Conservation (phyloP, 1,284 basidiomycete species). For the Pyrrhoderma lamaoense region DNA sequence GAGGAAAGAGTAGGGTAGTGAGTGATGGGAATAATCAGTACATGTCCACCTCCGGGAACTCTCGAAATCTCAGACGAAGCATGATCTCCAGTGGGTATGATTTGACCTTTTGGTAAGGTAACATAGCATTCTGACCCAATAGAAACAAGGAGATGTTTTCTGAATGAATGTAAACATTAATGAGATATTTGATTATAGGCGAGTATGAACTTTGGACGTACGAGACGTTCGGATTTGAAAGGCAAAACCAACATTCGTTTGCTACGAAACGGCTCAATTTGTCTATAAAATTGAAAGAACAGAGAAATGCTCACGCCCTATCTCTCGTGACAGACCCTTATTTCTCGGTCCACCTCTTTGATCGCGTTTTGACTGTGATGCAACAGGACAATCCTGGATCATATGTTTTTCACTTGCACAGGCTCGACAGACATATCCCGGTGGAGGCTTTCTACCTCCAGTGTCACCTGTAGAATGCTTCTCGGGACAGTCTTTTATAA, state of each 20-base stretch:
- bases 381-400: slow-evolving; percentile 79
- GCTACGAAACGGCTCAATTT: slow-evolving; percentile 37
- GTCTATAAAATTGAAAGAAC: no score
- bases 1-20: slow-evolving; percentile 55
- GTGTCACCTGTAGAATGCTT: slow-evolving; percentile 68
- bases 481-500: slow-evolving; percentile 81
- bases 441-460: slow-evolving; percentile 68
- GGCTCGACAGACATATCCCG: slow-evolving; percentile 82
- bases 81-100: slow-evolving; percentile 68
- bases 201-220: slow-evolving; percentile 30
- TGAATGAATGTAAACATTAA: slow-evolving; percentile 26
- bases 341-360: slow-evolving; percentile 28
- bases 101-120: slow-evolving; percentile 88
- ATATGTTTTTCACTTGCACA: slow-evolving; percentile 81
- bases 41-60: slow-evolving; percentile 90
- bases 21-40: slow-evolving; percentile 80
- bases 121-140: slow-evolving; percentile 91
- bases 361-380: slow-evolving; percentile 40
- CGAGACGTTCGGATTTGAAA: slow-evolving; percentile 87
- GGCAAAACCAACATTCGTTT: slow-evolving; percentile 92
- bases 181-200: slow-evolving; percentile 5
- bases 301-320: slow-evolving; percentile 51
- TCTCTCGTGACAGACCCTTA: slow-evolving; percentile 67
- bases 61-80: slow-evolving; percentile 33
- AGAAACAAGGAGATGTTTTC: slow-evolving; percentile 90